These are phyloP conservation scores for Tylopilus sp. DNA, from an alignment of 768 basidiomycete species.

Conservation along the genomic window DNA sequence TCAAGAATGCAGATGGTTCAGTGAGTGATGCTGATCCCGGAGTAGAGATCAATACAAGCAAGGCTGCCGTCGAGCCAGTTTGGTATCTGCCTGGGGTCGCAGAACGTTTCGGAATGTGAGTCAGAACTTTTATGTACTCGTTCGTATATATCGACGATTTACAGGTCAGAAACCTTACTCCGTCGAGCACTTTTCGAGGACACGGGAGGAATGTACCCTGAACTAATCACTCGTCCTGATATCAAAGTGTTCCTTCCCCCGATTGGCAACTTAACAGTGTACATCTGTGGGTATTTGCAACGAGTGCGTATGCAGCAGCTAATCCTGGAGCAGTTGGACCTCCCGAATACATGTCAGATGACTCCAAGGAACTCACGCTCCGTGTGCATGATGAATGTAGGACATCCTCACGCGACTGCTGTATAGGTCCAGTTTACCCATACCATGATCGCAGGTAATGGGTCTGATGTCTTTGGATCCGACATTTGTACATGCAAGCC, in stretches of 20 bases:
- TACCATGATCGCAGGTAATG: constrained; percentile 60
- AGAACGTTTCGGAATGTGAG: constrained; percentile 88
- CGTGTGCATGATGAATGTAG: constrained; percentile 93
- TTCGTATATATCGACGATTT: neutral
- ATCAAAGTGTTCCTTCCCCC: constrained; percentile 96
- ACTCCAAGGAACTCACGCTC: constrained; percentile 75
- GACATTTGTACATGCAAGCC: constrained; percentile 93
- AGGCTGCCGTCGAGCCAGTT: constrained; percentile 95
- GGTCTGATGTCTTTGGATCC: constrained; percentile 94
- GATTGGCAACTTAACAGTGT: constrained; percentile 87
- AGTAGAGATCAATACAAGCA: constrained; percentile 84
- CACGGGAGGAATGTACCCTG: constrained; percentile 94
- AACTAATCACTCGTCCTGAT: constrained; percentile 91
- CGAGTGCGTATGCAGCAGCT: neutral
- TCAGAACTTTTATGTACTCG: constrained; percentile 5
- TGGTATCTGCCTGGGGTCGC: constrained; percentile 96
- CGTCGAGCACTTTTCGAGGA: constrained; percentile 95
- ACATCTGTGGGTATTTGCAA: constrained; percentile 63
- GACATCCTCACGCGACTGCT: constrained; percentile 14
- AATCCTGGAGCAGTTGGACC: constrained; percentile 60
- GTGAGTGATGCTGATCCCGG: constrained; percentile 60
- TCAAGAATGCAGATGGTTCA: constrained; percentile 62
- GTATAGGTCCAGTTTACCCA: neutral
- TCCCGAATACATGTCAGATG: constrained; percentile 72
- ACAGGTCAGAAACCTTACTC: constrained; percentile 76